Evolutionary conservation across 1,284 basidiomycete species (phyloP).

Genomic region (Marasmius sp.): DNA sequence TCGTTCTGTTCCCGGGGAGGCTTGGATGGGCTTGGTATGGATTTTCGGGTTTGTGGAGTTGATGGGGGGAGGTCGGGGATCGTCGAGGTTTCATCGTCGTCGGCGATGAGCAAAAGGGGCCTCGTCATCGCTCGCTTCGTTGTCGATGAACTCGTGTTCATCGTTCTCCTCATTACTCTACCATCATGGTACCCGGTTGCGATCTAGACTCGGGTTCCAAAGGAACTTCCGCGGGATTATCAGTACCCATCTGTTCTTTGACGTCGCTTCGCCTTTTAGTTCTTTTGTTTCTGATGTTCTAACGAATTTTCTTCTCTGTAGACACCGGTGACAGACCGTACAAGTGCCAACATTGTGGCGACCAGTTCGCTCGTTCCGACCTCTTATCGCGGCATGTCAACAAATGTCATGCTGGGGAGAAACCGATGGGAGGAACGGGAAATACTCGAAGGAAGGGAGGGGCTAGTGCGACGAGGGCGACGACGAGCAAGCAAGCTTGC

Average conservation of each 20-base stretch:
- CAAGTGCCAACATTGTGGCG: conserved; percentile 85
- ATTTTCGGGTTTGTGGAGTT: neutral
- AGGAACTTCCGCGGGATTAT: neutral
- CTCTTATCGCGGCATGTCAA: conserved; percentile 86
- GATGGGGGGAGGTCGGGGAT: neutral
- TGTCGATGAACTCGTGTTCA: too few relatives aligned
- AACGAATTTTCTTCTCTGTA: conserved; percentile 29
- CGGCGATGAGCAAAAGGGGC: neutral
- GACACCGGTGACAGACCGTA: conserved; percentile 93
- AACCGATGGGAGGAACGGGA: conserved; percentile 44
- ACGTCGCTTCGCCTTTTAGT: conserved; percentile 12
- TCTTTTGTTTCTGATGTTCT: conserved; percentile 12
- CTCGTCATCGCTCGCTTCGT: neutral
- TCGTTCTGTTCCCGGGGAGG: neutral
- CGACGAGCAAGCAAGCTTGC: conserved; percentile 79
- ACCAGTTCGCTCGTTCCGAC: conserved; percentile 69
- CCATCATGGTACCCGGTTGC: neutral
- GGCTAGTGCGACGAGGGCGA: conserved; percentile 63
- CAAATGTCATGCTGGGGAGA: conserved; percentile 83
- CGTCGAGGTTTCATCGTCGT: neutral
- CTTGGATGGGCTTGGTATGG: neutral
- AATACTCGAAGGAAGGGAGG: conserved; percentile 51
- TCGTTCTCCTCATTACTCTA: neutral
- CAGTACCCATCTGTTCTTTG: too few relatives aligned
- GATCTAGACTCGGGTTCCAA: neutral